Conservation (phyloP, 164 flowering plant species). For the Magnolia officinalis region DNA sequence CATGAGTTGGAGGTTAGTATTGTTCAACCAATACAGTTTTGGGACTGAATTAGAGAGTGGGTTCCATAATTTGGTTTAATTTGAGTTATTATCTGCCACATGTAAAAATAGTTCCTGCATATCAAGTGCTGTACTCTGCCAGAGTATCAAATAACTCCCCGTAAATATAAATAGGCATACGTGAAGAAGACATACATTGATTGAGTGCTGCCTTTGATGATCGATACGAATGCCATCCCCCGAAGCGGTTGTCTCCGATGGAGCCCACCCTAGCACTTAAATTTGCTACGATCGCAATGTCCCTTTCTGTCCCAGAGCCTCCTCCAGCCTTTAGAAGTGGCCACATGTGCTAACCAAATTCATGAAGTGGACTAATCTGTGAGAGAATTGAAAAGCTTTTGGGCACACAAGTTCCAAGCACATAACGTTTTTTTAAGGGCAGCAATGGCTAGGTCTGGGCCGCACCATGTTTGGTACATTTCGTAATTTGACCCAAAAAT, state of each 20-base stretch:
- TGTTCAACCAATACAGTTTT: too few species aligned
- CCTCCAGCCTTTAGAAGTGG: conserved; percentile 88
- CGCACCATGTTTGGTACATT: too few species aligned
- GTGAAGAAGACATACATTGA: conserved; percentile 50
- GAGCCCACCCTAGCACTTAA: conserved; percentile 96
- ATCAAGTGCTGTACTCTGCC: too few species aligned
- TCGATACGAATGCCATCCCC: conserved; percentile 99
- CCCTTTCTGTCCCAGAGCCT: conserved; percentile 52
- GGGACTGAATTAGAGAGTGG: too few species aligned
- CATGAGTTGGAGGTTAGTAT: too few species aligned
- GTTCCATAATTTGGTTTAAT: too few species aligned
- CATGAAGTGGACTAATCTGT: neutral
- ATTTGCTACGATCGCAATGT: conserved; percentile 77
- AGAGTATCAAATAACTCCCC: too few species aligned
- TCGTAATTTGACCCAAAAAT: too few species aligned
- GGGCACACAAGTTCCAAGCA: neutral
- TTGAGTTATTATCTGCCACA: too few species aligned
- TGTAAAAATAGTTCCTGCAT: too few species aligned
- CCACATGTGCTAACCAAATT: conserved; percentile 78
- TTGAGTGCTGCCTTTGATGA: conserved; percentile 91
- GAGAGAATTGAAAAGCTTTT: neutral
- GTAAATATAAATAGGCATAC: neutral
- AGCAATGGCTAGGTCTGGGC: too few species aligned
- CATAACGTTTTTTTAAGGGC: too few species aligned
- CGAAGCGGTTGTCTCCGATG: conserved; percentile 77